Base-by-base conservation (phyloP, 305 asterid genomes). In the Solanum hybrid region DNA sequence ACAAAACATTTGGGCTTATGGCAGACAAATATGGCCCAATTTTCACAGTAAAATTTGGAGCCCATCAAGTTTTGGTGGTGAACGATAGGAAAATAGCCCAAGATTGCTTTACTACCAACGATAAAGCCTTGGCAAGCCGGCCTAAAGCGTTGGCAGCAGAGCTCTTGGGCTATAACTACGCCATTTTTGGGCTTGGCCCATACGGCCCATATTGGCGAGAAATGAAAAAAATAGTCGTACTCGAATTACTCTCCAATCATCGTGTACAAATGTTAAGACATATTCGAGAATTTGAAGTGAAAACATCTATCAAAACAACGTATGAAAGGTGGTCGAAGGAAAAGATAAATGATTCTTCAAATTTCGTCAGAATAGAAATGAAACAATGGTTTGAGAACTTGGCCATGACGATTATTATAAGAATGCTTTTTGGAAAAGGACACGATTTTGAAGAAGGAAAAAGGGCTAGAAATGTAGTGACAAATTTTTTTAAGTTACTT, bases 11-110 rank as follows among this genome's bases (percentile, higher is more conserved):
- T 4, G 91, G 94, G 61, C 26, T 61, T 0, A 76, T 94, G 92
- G 93, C 95, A 3, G 93, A 91, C 37, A 89, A 90, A 72, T 89
- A 94, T 73, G 95, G 95, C 1, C 92, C 96, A 6, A 72, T 93
- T 2, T 94, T 93, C 91, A 87, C 77, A 5, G 32, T 93, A 27
- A 90, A 89, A 7, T 83, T 91, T 2, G 95, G 96, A 27, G 31
- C 29, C 11, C 75, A 89, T 72, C 92, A 76, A 14, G 91, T 80
- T 31, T 24, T 92, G 8, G 57, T 92, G 10, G 92, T 94, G 61
- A 93, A 57, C 88, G 87, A 31, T 22, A 37, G 57, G 82, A 92
- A 92, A 80, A 57, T 37, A 2, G 94, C 95, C 33, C 88, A 91
- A 86, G 94, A 93, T 38, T 79, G 91, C 70, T 90, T 33, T 0